Evolutionary conservation across 495 filamentous ascomycete genomes (phyloP).

Genomic region (Aspergillus ostianus): DNA sequence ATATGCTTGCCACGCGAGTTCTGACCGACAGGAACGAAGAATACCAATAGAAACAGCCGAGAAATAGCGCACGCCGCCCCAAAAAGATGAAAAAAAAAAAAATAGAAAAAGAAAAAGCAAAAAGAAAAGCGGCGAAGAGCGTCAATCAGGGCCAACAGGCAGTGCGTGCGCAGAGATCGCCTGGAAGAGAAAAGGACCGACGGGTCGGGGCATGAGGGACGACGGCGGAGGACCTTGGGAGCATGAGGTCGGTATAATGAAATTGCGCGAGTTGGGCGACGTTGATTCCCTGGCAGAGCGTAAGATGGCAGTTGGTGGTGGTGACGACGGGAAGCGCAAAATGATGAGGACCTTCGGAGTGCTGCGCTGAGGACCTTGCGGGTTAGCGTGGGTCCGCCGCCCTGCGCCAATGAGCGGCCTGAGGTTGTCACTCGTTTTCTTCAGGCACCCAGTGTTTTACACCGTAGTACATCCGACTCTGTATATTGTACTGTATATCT

Average conservation of each 20-base stretch:
- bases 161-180: conserved; percentile 14
- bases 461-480: too few species aligned
- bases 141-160: conserved; percentile 12
- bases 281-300: background rate
- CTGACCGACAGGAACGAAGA: background rate
- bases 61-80: background rate
- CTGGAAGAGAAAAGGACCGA: conserved; percentile 13
- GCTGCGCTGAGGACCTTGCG: background rate
- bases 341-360: conserved; percentile 9
- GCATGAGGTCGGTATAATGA: conserved; percentile 9
- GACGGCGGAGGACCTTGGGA: conserved; percentile 16
- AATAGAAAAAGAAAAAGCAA: background rate
- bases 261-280: background rate
- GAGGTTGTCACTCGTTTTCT: background rate
- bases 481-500: too few species aligned
- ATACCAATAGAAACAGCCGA: conserved; percentile 12
- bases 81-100: background rate
- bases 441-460: too few species aligned
- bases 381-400: conserved; percentile 9
- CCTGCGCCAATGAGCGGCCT: background rate
- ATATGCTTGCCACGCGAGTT: background rate
- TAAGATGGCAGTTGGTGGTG: background rate
- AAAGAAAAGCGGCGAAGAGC: background rate
- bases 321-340: background rate
- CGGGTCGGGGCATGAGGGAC: conserved; percentile 19